Evolutionary conservation across 2,329 filamentous ascomycete genomes (phyloP).

Genomic region (Emmonsiellopsis sp.): DNA sequence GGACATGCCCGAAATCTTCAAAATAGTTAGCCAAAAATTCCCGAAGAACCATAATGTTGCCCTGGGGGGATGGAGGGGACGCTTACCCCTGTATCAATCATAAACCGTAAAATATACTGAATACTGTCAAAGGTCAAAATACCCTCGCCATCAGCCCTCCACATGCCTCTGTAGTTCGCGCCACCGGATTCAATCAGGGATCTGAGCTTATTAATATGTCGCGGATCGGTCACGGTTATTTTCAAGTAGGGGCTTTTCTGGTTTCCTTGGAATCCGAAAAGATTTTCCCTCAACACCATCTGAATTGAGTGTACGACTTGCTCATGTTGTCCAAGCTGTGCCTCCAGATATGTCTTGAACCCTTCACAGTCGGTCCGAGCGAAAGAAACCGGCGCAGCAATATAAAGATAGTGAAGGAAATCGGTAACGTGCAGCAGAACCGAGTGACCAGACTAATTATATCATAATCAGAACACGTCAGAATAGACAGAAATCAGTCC

Average conservation of each 20-base stretch:
- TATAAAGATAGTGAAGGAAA: slow-evolving; percentile 93
- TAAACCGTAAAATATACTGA: slow-evolving; percentile 89
- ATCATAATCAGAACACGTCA: slow-evolving; percentile 8
- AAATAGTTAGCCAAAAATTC: neutral
- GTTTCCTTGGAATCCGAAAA: slow-evolving; percentile 92
- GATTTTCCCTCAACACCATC: slow-evolving; percentile 76
- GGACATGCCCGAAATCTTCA: slow-evolving; percentile 80
- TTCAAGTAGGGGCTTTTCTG: slow-evolving; percentile 86
- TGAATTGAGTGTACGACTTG: slow-evolving; percentile 70
- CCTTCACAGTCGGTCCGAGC: slow-evolving; percentile 64
- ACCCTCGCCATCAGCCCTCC: slow-evolving; percentile 59
- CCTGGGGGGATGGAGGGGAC: neutral
- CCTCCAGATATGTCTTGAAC: slow-evolving; percentile 74
- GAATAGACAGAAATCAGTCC: neutral
- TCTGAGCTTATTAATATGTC: slow-evolving; percentile 67
- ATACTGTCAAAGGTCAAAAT: slow-evolving; percentile 93
- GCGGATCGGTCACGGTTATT: slow-evolving; percentile 85
- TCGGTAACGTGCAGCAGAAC: slow-evolving; percentile 90
- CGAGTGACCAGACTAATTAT: slow-evolving; percentile 61
- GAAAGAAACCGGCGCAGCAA: slow-evolving; percentile 79
- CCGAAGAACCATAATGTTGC: neutral
- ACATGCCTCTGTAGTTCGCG: slow-evolving; percentile 85
- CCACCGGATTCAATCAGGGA: slow-evolving; percentile 61
- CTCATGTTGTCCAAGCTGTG: slow-evolving; percentile 62
- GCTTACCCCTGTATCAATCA: slow-evolving; percentile 83